A percentile compares a stretch with the other conserved stretches of the same genome.
phyloP scores from a whole-genome alignment of 2,329 filamentous ascomycete species.

The Colletotrichum truncatum region DNA sequence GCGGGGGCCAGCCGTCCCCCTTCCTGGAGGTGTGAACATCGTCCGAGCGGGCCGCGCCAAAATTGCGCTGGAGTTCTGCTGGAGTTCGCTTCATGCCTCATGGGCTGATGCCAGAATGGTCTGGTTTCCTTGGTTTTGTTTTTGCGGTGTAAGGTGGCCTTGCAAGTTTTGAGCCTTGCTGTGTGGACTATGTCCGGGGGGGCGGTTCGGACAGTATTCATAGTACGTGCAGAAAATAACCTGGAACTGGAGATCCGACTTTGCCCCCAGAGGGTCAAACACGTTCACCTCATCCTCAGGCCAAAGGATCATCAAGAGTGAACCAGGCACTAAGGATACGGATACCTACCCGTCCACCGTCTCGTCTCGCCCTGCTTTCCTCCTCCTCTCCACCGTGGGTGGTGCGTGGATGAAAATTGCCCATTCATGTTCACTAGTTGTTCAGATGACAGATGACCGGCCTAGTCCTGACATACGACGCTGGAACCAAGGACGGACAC shows the following conservation, averaged over 20 bases:
- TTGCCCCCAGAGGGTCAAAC: background rate
- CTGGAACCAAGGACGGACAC: too few relatives aligned
- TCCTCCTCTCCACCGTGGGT: background rate
- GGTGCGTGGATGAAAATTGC: too few relatives aligned
- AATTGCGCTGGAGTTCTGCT: conserved; percentile 23
- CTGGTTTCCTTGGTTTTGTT: background rate
- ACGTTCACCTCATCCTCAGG: background rate
- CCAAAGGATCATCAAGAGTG: too few relatives aligned
- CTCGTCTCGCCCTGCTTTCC: background rate
- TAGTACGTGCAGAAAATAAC: background rate
- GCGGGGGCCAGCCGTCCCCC: conserved; percentile 19
- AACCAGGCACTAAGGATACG: background rate
- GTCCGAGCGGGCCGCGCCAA: conserved; percentile 28
- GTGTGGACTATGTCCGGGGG: too few relatives aligned
- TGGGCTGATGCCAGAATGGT: conserved; percentile 10
- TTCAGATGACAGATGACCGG: background rate
- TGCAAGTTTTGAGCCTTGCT: background rate
- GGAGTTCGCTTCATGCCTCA: conserved; percentile 20
- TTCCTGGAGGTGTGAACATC: background rate
- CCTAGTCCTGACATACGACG: too few relatives aligned
- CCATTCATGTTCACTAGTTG: background rate
- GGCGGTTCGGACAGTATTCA: too few relatives aligned
- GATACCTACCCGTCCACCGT: background rate
- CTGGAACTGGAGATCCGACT: background rate
- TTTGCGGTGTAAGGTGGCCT: conserved; percentile 5